Evolutionary conservation across 441 rosid species (phyloP).

Genomic region (Biscutella laevigata): DNA sequence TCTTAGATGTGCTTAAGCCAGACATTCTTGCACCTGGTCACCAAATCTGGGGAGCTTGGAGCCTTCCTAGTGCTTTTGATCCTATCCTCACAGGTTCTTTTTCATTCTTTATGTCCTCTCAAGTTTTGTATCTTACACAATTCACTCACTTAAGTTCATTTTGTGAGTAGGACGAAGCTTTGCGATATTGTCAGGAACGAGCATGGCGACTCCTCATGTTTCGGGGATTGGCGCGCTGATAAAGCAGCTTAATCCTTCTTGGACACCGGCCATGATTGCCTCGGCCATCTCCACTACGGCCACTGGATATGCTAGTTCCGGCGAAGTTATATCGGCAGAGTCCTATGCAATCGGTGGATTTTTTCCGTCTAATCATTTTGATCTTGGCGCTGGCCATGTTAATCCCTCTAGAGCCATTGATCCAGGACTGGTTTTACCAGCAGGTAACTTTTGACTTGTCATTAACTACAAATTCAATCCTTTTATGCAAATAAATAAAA

Average conservation of each 20-base stretch:
- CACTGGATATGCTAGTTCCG: slow-evolving; percentile 36
- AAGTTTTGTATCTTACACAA: background rate
- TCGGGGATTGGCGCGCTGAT: slow-evolving; percentile 68
- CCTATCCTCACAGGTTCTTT: slow-evolving; percentile 41
- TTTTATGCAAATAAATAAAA: background rate
- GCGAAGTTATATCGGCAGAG: slow-evolving; percentile 51
- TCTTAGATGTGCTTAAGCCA: slow-evolving; percentile 51
- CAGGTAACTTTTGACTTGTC: slow-evolving; percentile 32
- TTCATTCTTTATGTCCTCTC: background rate
- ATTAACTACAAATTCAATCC: background rate
- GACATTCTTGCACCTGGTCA: slow-evolving; percentile 63
- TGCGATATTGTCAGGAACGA: slow-evolving; percentile 79
- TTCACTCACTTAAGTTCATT: background rate
- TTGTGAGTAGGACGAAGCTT: slow-evolving; percentile 43
- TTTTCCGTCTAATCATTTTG: slow-evolving; percentile 51
- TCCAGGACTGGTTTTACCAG: slow-evolving; percentile 67
- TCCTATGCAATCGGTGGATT: slow-evolving; percentile 31
- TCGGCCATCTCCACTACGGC: slow-evolving; percentile 85
- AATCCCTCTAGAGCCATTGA: slow-evolving; percentile 57
- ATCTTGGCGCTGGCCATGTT: slow-evolving; percentile 67
- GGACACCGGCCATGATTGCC: slow-evolving; percentile 80
- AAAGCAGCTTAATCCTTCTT: slow-evolving; percentile 60
- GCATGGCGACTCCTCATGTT: slow-evolving; percentile 89
- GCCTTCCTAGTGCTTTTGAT: slow-evolving; percentile 48
- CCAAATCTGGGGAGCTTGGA: slow-evolving; percentile 80